phyloP scores from a whole-genome alignment of 2,329 filamentous ascomycete species.

The Fusarium oxysporum region DNA sequence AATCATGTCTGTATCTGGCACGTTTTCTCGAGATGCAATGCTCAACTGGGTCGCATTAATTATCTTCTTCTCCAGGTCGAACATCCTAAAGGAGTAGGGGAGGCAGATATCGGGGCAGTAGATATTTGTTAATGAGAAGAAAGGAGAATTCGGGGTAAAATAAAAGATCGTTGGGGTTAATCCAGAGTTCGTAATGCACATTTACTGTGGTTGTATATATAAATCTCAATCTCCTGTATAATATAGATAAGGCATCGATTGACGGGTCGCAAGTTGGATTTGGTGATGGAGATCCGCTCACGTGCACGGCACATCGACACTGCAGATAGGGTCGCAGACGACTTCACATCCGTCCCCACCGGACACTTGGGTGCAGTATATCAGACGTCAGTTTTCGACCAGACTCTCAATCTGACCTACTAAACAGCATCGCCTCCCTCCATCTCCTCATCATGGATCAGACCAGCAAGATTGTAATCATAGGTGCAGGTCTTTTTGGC shows the following conservation, averaged over 20 bases:
- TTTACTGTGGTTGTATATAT: neutral
- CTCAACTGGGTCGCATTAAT: neutral
- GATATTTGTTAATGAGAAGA: neutral
- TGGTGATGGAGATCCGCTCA: neutral
- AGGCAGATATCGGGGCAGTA: rapidly evolving
- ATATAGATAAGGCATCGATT: no score
- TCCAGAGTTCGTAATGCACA: neutral
- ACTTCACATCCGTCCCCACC: slow-evolving; percentile 1
- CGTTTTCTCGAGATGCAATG: neutral
- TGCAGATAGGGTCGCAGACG: neutral
- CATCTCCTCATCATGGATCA: slow-evolving; percentile 18
- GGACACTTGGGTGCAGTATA: neutral
- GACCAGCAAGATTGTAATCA: slow-evolving; percentile 39
- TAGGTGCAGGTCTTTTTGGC: slow-evolving; percentile 50
- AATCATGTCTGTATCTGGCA: neutral
- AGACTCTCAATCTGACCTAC: neutral
- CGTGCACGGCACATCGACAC: neutral
- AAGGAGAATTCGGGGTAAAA: neutral
- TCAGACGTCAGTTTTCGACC: neutral
- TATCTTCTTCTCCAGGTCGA: neutral
- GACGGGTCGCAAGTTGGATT: neutral
- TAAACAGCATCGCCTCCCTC: neutral
- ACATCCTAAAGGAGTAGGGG: neutral
- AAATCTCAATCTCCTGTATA: rapidly evolving
- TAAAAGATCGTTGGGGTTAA: rapidly evolving